Evolutionary conservation across 2,329 filamentous ascomycete genomes (phyloP).

Genomic region (Microsporum ferrugineum): DNA sequence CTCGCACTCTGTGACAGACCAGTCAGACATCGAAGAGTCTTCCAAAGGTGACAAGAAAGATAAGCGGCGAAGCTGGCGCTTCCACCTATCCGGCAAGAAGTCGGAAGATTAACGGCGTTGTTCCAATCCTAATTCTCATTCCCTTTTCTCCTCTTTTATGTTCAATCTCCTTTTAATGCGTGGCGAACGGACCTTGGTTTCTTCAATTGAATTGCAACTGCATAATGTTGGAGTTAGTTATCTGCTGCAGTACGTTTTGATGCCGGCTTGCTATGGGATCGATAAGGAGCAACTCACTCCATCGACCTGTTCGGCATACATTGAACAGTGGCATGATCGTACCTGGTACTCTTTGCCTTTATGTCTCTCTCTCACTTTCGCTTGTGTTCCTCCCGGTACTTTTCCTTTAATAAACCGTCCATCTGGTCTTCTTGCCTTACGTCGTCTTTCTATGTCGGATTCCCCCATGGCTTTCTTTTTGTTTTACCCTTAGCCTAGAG

Average conservation of each 20-base stretch:
- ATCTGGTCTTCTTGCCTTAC: neutral
- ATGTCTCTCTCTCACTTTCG: too few relatives aligned
- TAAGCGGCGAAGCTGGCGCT: constrained; percentile 62
- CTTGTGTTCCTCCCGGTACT: neutral
- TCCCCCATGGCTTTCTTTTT: neutral
- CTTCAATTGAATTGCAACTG: neutral
- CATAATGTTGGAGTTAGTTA: neutral
- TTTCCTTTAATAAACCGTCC: neutral
- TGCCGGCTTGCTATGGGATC: neutral
- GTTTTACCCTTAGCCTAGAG: neutral
- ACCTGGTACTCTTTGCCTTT: neutral
- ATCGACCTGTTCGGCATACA: neutral
- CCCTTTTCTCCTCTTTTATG: neutral
- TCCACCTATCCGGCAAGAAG: constrained; percentile 38
- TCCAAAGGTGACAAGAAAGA: constrained; percentile 55
- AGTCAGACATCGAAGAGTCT: constrained; percentile 64
- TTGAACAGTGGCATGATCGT: neutral
- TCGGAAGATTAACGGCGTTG: neutral
- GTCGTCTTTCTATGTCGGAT: neutral
- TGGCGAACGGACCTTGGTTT: neutral
- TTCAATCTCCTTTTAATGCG: neutral
- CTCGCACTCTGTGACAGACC: constrained; percentile 56
- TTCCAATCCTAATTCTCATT: neutral
- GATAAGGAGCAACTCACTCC: neutral
- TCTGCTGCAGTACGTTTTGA: neutral